Percentiles rank a stretch among this genome's conserved stretches.
These are phyloP conservation scores for Nigrospora osmanthi DNA, from an alignment of 2,329 filamentous ascomycete genomes.

Conservation along the genomic window DNA sequence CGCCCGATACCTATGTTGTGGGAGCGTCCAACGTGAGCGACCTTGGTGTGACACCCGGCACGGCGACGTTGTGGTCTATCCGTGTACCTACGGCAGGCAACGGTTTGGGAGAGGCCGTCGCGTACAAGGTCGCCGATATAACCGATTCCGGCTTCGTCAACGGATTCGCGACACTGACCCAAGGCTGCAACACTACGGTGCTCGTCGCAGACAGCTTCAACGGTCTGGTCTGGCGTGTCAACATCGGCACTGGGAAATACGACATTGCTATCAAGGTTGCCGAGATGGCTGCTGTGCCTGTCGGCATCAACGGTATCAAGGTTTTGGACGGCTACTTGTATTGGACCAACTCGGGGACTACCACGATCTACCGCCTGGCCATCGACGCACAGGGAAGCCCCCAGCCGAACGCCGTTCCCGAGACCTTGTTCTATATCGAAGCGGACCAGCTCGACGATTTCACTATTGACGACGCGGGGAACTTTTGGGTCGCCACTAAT, in stretches of 20 bases:
- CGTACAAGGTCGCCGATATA: slow-evolving; percentile 10
- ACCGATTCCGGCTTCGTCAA: slow-evolving; percentile 12
- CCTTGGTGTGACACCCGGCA: slow-evolving; percentile 4
- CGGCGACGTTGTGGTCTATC: slow-evolving; percentile 11
- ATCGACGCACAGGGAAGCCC: slow-evolving; percentile 8
- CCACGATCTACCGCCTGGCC: slow-evolving; percentile 9
- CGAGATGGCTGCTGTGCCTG: slow-evolving; percentile 11
- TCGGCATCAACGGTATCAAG: slow-evolving; percentile 20
- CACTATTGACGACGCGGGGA: slow-evolving; percentile 8
- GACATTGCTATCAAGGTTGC: slow-evolving; percentile 10
- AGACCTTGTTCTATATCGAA: slow-evolving; percentile 8
- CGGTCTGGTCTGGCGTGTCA: slow-evolving; percentile 17
- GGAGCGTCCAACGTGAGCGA: slow-evolving; percentile 5
- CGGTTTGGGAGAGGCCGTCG: neutral
- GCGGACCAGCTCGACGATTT: slow-evolving; percentile 16
- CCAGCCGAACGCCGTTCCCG: slow-evolving; percentile 4
- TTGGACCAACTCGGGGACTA: slow-evolving; percentile 15
- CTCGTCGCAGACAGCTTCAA: slow-evolving; percentile 16
- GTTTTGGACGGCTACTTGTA: slow-evolving; percentile 15
- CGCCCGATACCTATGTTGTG: slow-evolving; percentile 13
- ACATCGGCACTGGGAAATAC: slow-evolving; percentile 11
- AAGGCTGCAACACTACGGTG: slow-evolving; percentile 5
- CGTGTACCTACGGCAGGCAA: slow-evolving; percentile 3
- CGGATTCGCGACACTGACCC: slow-evolving; percentile 13
- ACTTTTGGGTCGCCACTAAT: slow-evolving; percentile 12